phyloP scores from a whole-genome alignment of 495 filamentous ascomycete genomes.

The Penicillium macrosclerotiorum region DNA sequence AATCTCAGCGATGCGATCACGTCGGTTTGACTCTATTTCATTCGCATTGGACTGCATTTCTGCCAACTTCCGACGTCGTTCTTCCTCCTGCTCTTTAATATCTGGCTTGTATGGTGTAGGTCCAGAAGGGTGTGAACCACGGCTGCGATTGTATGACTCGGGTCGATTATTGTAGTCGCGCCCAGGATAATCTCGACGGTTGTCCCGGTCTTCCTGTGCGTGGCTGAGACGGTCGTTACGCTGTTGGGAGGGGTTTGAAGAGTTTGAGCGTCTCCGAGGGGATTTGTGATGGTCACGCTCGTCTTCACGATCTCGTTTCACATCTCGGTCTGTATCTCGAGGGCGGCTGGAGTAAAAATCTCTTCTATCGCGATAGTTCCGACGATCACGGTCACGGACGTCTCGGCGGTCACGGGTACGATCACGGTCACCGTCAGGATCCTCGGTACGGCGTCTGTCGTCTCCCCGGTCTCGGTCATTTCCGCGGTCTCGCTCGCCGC shows the following conservation, averaged over 20 bases:
- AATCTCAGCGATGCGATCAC: conserved; percentile 66
- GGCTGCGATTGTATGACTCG: conserved; percentile 24
- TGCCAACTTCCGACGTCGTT: conserved; percentile 62
- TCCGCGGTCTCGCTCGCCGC: conserved; percentile 28
- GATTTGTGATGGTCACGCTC: conserved; percentile 21
- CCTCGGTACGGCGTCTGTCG: conserved; percentile 17
- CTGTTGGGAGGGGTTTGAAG: conserved; percentile 7
- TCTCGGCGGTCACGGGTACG: conserved; percentile 7
- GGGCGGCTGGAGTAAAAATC: conserved; percentile 19
- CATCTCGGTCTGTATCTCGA: conserved; percentile 29
- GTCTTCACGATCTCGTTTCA: conserved; percentile 21
- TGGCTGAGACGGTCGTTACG: conserved; percentile 10
- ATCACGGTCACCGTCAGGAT: conserved; percentile 13
- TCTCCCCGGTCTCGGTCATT: conserved; percentile 16
- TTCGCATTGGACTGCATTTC: conserved; percentile 87
- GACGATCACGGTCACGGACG: conserved; percentile 13
- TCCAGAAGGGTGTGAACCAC: conserved; percentile 9
- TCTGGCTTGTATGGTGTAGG: conserved; percentile 14
- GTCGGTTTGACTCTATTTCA: conserved; percentile 72
- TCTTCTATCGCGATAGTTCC: conserved; percentile 24
- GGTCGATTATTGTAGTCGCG: conserved; percentile 15
- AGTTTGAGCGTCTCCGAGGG: conserved; percentile 12
- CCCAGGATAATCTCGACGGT: conserved; percentile 17
- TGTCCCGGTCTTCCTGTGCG: conserved; percentile 7
- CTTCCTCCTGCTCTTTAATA: conserved; percentile 34